These are phyloP conservation scores for Thermomucor indicae-seudaticae DNA, from an alignment of 371 early-diverging fungal genomes.

Conservation along the genomic window DNA sequence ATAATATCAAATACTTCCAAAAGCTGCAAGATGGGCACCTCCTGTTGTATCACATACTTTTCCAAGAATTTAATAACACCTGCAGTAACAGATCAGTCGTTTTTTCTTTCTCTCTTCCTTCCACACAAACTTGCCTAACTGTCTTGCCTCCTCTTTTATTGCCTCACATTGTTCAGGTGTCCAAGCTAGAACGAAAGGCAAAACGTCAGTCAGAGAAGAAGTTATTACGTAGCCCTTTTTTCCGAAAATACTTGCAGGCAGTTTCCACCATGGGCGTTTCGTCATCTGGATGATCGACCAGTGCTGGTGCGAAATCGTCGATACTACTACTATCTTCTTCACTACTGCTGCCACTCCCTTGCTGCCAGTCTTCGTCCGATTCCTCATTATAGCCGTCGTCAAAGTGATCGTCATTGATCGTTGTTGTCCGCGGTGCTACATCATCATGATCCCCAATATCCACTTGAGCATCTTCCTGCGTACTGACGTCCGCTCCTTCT, in stretches of 20 bases:
- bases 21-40: conserved; percentile 46
- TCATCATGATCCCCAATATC: conserved; percentile 1
- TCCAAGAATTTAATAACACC: conserved; percentile 50
- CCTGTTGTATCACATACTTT: conserved; percentile 44
- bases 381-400: conserved; percentile 43
- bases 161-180: conserved; percentile 32
- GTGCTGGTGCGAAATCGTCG: conserved; percentile 12
- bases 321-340: conserved; percentile 18
- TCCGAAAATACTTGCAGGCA: no score
- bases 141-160: conserved; percentile 28
- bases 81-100: conserved; percentile 1
- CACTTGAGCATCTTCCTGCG: no score
- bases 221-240: no score
- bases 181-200: no score
- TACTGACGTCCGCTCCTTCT: no score
- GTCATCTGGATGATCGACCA: conserved; percentile 20
- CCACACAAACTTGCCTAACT: conserved; percentile 17
- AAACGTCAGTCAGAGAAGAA: no score
- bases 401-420: conserved; percentile 15
- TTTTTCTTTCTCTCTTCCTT: background rate
- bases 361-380: conserved; percentile 45
- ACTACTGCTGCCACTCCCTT: conserved; percentile 18
- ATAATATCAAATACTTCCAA: conserved; percentile 50
- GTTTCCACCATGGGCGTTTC: no score
- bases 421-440: background rate